Evolutionary conservation across 768 basidiomycete genomes (phyloP).

Genomic region (Psilocybe tampanensis): DNA sequence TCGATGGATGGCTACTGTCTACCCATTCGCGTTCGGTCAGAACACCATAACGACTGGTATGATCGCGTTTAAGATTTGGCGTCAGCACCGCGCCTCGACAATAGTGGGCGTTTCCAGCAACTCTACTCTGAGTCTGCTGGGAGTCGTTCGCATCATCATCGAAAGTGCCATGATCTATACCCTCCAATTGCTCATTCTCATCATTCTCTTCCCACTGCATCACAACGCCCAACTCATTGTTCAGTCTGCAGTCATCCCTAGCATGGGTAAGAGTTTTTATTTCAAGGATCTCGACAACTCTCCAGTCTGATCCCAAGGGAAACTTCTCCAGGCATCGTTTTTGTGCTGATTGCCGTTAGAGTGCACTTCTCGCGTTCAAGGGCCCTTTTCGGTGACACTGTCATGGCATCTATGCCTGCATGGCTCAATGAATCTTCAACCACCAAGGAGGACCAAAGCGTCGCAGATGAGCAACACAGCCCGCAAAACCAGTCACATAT

Average conservation of each 20-base stretch:
- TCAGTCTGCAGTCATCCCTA: constrained; percentile 27
- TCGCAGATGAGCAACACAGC: too few species aligned
- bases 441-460: background rate
- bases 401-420: constrained; percentile 16
- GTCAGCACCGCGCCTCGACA: constrained; percentile 22
- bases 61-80: constrained; percentile 25
- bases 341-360: constrained; percentile 30
- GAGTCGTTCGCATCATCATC: constrained; percentile 29
- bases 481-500: too few species aligned
- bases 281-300: background rate
- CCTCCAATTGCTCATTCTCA: constrained; percentile 26
- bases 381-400: constrained; percentile 16
- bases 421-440: constrained; percentile 20
- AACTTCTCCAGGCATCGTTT: constrained; percentile 31
- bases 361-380: constrained; percentile 25
- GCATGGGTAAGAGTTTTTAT: constrained; percentile 28
- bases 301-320: background rate
- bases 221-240: constrained; percentile 29
- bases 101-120: constrained; percentile 16
- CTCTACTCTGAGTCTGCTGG: constrained; percentile 20
- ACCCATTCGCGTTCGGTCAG: constrained; percentile 24
- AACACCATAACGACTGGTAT: constrained; percentile 29
- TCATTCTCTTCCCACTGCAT: constrained; percentile 26
- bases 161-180: constrained; percentile 35
- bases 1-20: constrained; percentile 20